Base-by-base conservation (phyloP, 202 grass and related monocot genomes). In the Eragrostis tef region DNA sequence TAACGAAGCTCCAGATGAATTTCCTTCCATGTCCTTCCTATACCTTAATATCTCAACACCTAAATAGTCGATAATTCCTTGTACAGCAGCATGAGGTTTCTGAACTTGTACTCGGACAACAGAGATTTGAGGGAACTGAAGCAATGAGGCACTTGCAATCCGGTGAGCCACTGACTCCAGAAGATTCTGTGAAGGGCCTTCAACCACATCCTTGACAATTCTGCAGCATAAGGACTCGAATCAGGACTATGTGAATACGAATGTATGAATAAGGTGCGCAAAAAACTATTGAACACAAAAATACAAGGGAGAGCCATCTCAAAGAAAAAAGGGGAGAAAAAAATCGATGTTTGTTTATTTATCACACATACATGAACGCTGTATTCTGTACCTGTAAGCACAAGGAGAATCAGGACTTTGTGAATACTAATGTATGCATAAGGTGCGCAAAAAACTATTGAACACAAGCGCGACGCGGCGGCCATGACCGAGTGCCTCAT, bases 131-230 rank as follows among this genome's bases (percentile, higher is more conserved):
- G 80, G 63, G 61, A 88, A 91, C 48, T 83, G 53, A 6, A 97
- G 64, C 44, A 97, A 59, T 27, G 86, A 84, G 56, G 77, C 84
- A 43, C 81, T 91, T 74, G 86, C 86, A 59, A 93, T 93, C 9
- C 50, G 46, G 74, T 91, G 85, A 62, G 90, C 90, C 16, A 92
- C 88, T n/a, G 93, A 90, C 56, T 92, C 88, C 11, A 95, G 47
- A 70, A 95, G 85, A 61, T 90, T 88, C 44, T 31, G 80, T 15
- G 90, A 96, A n/a, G 90, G 93, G 24, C 90, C 93, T 79, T 96
- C 86, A 14, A 96, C 86, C 31, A 92, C 80, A 84, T 90, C 82
- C 77, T 81, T 96, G 15, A 70, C 83, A 48, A 90, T 88, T 69
- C 93, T 95, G 2, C 43, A n/a, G 29, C 48, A 61, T 36, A 73